Conservation (phyloP, 257 asterid genomes). For the Solanum pimpinellifolium region DNA sequence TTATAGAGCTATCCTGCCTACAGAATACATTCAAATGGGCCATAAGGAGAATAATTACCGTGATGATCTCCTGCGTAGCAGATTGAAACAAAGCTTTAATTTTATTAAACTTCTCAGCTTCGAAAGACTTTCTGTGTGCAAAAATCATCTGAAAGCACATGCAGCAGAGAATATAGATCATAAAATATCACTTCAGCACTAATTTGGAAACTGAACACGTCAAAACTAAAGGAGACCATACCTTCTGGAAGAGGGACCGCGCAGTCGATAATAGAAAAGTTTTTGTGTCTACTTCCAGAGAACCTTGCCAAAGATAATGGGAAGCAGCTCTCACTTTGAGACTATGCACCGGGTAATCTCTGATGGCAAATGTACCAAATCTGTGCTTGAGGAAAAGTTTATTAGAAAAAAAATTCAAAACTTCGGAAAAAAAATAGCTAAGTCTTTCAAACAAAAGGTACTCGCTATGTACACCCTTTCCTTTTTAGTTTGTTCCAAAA, state of each 20-base stretch:
- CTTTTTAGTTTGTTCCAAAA: not conserved
- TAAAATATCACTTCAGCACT: not conserved
- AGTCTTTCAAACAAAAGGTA: not conserved
- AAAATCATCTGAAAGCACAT: slow-evolving; percentile 38
- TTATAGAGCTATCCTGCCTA: not conserved
- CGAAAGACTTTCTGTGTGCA: slow-evolving; percentile 63
- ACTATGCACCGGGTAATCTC: slow-evolving; percentile 45
- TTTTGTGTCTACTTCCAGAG: slow-evolving; percentile 19
- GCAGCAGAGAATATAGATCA: not conserved
- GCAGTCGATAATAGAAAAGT: slow-evolving; percentile 49
- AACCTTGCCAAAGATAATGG: slow-evolving; percentile 63
- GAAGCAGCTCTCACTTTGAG: slow-evolving; percentile 66
- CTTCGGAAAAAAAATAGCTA: not conserved
- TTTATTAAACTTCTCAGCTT: slow-evolving; percentile 31
- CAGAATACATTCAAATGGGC: not conserved
- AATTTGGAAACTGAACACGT: not conserved
- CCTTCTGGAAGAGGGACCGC: slow-evolving; percentile 76
- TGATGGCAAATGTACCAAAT: slow-evolving; percentile 29
- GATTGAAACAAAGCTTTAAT: slow-evolving; percentile 37
- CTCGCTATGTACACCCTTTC: not conserved
- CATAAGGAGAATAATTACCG: slow-evolving; percentile 24
- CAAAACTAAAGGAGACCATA: slow-evolving; percentile 4
- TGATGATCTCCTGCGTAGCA: slow-evolving; percentile 7
- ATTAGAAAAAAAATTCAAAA: not conserved
- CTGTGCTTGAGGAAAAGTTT: slow-evolving; percentile 19